phyloP scores from a whole-genome alignment of 352 stramenopile genomes.

The Thraustotheca clavata region DNA sequence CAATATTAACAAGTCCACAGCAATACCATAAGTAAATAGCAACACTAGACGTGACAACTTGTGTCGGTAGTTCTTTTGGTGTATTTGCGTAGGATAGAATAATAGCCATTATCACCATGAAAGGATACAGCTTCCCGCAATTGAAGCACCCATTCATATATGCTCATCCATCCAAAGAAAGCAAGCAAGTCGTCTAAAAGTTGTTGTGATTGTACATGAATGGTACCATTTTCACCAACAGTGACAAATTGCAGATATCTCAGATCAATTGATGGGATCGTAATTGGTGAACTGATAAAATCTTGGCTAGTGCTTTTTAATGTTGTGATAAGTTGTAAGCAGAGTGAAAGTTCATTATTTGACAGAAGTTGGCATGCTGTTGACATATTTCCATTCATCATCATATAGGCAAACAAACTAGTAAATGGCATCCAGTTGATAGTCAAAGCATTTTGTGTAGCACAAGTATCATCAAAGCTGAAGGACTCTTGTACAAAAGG shows the following conservation, averaged over 20 bases:
- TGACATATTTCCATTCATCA: no score
- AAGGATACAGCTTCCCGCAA: conserved; percentile 3
- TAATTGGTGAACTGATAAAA: no score
- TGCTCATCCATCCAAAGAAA: not conserved
- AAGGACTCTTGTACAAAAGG: conserved; percentile 9
- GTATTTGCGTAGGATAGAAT: not conserved
- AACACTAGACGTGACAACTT: not conserved
- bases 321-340: no score
- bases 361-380: no score
- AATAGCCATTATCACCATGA: not conserved
- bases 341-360: no score
- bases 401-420: no score
- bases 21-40: not conserved
- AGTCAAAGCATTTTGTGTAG: no score
- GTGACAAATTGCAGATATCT: conserved; percentile 20
- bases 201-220: not conserved
- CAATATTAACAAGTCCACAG: not conserved
- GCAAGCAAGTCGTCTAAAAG: not conserved
- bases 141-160: conserved; percentile 3
- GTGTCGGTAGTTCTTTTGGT: not conserved
- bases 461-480: not conserved
- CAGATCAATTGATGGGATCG: no score
- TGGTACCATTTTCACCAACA: no score
- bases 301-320: no score
- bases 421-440: no score